These are phyloP conservation scores for Kodamaea kakaduensis DNA, from an alignment of 805 yeast genomes.

Conservation along the genomic window DNA sequence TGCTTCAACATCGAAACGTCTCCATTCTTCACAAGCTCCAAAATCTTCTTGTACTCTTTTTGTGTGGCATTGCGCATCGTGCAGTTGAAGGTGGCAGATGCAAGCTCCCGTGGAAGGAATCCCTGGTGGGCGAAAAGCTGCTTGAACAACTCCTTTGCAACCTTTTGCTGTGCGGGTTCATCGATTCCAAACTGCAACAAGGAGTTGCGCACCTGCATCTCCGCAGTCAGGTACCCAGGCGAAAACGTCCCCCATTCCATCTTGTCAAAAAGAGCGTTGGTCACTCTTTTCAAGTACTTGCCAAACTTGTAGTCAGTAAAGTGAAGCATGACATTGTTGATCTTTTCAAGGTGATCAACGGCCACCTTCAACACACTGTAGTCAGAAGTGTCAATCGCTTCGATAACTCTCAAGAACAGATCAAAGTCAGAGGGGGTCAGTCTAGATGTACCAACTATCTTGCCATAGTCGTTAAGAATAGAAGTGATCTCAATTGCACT, in stretches of 20 bases:
- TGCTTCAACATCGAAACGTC: constrained; percentile 40
- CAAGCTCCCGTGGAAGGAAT: constrained; percentile 48
- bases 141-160: constrained; percentile 44
- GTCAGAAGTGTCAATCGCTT: constrained; percentile 13
- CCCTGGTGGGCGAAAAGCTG: constrained; percentile 39
- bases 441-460: constrained; percentile 27
- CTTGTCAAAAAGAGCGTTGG: constrained; percentile 18
- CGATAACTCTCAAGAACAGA: constrained; percentile 23
- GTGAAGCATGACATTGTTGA: constrained; percentile 29
- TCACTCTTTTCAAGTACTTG: constrained; percentile 19
- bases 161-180: constrained; percentile 21
- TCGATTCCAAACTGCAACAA: constrained; percentile 39
- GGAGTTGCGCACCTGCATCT: constrained; percentile 42
- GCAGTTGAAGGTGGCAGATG: constrained; percentile 42
- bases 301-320: constrained; percentile 24
- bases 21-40: constrained; percentile 50
- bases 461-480: constrained; percentile 38
- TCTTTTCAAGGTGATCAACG: constrained; percentile 30
- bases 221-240: constrained; percentile 21
- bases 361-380: constrained; percentile 33
- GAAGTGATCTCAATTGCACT: constrained; percentile 30
- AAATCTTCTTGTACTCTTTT: constrained; percentile 58
- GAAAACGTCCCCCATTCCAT: constrained; percentile 27
- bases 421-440: constrained; percentile 21
- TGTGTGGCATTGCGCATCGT: constrained; percentile 35